Conservation (phyloP, 257 asterid genomes). For the Fraxinus quadrangulata region DNA sequence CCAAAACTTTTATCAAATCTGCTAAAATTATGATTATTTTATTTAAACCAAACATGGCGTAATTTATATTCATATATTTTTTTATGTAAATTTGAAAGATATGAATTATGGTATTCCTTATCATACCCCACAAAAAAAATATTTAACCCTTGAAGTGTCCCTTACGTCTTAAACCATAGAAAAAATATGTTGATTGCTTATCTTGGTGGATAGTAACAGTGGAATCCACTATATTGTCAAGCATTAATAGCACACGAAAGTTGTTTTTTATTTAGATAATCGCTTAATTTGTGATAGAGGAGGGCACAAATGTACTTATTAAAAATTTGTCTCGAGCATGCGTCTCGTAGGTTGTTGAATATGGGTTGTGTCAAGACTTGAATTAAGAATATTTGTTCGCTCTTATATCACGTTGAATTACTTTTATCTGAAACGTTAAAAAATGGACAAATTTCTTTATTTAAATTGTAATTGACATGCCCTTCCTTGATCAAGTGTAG, state of each 20-base stretch:
- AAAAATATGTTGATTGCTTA: not conserved
- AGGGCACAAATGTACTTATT: not conserved
- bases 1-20: too few species aligned
- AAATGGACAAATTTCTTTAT: too few species aligned
- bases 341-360: not conserved
- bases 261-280: too few species aligned
- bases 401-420: not conserved
- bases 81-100: not conserved
- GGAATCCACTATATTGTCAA: constrained; percentile 41
- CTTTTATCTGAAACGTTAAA: too few species aligned
- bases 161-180: not conserved
- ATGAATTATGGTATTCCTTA: not conserved
- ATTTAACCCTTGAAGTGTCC: constrained; percentile 4
- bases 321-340: not conserved
- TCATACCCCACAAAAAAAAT: not conserved
- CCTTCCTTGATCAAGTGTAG: too few species aligned
- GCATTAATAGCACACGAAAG: not conserved
- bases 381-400: not conserved
- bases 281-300: not conserved
- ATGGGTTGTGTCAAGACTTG: too few species aligned
- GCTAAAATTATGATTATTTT: too few species aligned
- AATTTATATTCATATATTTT: too few species aligned
- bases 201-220: not conserved
- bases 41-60: too few species aligned
- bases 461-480: too few species aligned